A percentile compares a stretch with the other conserved stretches of the same genome.
Conservation (phyloP, 2,329 filamentous ascomycete genomes). For the Ceratocystis huliohia region DNA sequence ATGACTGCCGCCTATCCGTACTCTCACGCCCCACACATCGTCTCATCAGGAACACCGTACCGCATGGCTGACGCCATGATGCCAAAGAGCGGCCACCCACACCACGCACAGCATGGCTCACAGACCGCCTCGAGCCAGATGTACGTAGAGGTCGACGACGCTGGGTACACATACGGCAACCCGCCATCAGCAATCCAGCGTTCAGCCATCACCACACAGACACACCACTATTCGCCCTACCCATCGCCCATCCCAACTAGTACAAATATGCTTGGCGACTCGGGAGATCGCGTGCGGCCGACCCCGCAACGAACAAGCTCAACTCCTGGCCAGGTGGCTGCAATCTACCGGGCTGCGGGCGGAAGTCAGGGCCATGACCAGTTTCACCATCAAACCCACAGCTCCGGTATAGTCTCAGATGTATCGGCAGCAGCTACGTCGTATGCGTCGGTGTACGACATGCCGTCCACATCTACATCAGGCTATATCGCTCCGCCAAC, state of each 20-base stretch:
- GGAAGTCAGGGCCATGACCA: not conserved
- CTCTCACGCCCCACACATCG: conserved; percentile 23
- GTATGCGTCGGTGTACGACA: not conserved
- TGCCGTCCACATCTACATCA: not conserved
- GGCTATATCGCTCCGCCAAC: not conserved
- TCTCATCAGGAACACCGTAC: conserved; percentile 28
- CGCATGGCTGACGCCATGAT: conserved; percentile 26
- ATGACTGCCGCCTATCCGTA: conserved; percentile 29
- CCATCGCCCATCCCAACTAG: not conserved
- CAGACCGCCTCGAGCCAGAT: conserved; percentile 28
- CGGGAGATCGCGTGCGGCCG: not conserved
- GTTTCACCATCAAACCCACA: not conserved
- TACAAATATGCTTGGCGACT: not conserved
- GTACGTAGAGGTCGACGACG: conserved; percentile 30
- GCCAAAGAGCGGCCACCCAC: conserved; percentile 22
- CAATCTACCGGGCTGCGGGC: not conserved
- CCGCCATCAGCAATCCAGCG: conserved; percentile 10
- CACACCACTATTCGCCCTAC: conserved; percentile 5
- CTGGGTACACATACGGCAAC: conserved; percentile 27
- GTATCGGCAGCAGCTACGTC: not conserved
- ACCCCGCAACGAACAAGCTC: not conserved
- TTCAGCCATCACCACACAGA: not conserved
- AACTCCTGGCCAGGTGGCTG: not conserved
- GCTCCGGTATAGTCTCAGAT: not conserved
- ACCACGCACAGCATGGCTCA: not conserved